phyloP scores from a whole-genome alignment of 2,329 filamentous ascomycete genomes.

The Elsinoe arachidis region DNA sequence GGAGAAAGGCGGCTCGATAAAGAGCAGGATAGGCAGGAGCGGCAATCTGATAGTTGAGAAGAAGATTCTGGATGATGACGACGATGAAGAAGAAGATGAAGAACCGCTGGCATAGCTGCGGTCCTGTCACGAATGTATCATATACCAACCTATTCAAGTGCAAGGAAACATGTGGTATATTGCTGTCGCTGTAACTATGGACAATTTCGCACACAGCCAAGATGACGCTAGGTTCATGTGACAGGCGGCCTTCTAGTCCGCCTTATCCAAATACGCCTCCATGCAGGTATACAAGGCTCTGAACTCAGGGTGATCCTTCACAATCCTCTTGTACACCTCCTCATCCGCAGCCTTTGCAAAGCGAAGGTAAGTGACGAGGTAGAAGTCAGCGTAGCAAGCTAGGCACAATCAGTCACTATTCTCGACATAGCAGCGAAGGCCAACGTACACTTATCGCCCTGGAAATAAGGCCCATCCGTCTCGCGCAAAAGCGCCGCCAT shows the following conservation, averaged over 20 bases:
- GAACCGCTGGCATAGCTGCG: background rate
- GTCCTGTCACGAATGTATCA: background rate
- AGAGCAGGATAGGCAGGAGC: conserved; percentile 67
- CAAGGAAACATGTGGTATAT: conserved; percentile 3
- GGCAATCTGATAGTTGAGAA: conserved; percentile 85
- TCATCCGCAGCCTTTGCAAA: background rate
- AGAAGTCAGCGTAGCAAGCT: conserved; percentile 5
- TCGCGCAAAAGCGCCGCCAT: conserved; percentile 43
- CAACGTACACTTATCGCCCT: conserved; percentile 39
- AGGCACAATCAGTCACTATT: background rate
- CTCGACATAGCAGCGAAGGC: background rate
- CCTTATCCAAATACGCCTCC: conserved; percentile 3
- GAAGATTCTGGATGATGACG: conserved; percentile 47
- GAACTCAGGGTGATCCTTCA: background rate
- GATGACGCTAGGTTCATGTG: no score
- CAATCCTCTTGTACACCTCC: background rate
- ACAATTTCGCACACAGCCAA: no score
- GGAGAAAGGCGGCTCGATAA: conserved; percentile 56
- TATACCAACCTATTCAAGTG: background rate
- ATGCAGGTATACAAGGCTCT: background rate
- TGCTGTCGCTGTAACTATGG: background rate
- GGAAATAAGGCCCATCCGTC: conserved; percentile 53
- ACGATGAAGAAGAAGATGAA: conserved; percentile 37
- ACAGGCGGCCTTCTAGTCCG: background rate
- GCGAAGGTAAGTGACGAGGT: background rate